Evolutionary conservation across 2,329 filamentous ascomycete genomes (phyloP).

Genomic region (Cercospora sp.): DNA sequence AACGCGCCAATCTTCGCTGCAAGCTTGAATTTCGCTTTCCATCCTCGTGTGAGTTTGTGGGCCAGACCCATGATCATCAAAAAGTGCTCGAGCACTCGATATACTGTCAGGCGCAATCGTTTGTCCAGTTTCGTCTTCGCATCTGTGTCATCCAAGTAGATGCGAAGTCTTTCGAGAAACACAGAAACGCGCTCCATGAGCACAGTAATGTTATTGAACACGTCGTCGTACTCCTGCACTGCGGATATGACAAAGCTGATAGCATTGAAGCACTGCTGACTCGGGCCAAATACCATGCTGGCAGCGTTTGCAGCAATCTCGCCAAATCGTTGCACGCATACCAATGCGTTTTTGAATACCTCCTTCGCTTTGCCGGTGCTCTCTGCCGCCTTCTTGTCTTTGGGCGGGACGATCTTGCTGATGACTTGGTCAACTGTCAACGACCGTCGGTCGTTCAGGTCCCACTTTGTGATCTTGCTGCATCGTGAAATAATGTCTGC

Average conservation of each 20-base stretch:
- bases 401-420: neutral
- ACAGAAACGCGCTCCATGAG: conserved; percentile 8
- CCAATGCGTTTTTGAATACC: conserved; percentile 7
- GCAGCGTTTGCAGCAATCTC: conserved; percentile 5
- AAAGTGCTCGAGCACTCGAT: conserved; percentile 16
- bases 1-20: conserved; percentile 11
- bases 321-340: conserved; percentile 11
- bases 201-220: conserved; percentile 14
- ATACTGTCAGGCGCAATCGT: conserved; percentile 2
- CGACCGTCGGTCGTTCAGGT: neutral
- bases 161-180: conserved; percentile 12
- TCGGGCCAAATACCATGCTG: conserved; percentile 8
- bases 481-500: conserved; percentile 2
- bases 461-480: conserved; percentile 6
- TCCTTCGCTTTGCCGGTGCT: conserved; percentile 9
- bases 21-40: conserved; percentile 14
- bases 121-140: conserved; percentile 7
- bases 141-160: conserved; percentile 7
- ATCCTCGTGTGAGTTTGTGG: conserved; percentile 7
- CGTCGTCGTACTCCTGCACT: conserved; percentile 17
- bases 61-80: conserved; percentile 6
- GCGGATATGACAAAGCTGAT: conserved; percentile 18
- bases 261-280: conserved; percentile 19
- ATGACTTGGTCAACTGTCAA: conserved; percentile 13
- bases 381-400: neutral